Evolutionary conservation across 139 green algal genomes (phyloP).

Genomic region (Bryopsis sp.): DNA sequence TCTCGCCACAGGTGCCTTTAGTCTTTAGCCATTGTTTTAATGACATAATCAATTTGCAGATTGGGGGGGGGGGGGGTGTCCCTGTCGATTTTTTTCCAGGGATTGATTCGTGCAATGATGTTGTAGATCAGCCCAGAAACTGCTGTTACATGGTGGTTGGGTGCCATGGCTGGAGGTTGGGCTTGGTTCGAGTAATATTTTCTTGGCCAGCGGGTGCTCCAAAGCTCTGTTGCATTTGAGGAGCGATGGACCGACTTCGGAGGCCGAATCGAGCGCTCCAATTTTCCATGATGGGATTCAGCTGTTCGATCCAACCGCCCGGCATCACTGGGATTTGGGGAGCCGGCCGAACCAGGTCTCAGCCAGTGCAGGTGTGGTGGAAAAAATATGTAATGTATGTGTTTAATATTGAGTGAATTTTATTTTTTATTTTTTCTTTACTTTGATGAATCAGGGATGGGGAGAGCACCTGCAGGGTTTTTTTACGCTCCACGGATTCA

Average conservation of each 20-base stretch:
- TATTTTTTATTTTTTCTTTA: constrained; percentile 5
- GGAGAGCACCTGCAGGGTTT: no score
- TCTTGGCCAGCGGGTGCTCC: not conserved
- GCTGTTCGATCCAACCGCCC: not conserved
- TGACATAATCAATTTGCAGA: no score
- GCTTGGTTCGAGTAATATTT: not conserved
- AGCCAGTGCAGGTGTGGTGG: no score
- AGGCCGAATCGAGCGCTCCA: not conserved
- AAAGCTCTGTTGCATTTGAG: not conserved
- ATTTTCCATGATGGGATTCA: constrained; percentile 2
- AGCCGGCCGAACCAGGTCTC: no score
- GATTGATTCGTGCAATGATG: not conserved
- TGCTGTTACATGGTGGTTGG: not conserved
- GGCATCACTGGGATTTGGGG: not conserved
- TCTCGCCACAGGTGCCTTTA: no score
- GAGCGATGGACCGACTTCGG: not conserved
- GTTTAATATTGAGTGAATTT: no score
- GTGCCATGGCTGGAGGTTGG: not conserved
- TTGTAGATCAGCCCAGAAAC: not conserved
- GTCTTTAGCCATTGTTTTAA: no score
- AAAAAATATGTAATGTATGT: no score
- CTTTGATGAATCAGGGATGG: not conserved
- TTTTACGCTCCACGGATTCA: no score
- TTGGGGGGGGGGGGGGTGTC: no score
- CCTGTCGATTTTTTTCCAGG: not conserved